Base-by-base conservation (phyloP, 1,284 basidiomycete genomes). In the Cryptococcus sp. region DNA sequence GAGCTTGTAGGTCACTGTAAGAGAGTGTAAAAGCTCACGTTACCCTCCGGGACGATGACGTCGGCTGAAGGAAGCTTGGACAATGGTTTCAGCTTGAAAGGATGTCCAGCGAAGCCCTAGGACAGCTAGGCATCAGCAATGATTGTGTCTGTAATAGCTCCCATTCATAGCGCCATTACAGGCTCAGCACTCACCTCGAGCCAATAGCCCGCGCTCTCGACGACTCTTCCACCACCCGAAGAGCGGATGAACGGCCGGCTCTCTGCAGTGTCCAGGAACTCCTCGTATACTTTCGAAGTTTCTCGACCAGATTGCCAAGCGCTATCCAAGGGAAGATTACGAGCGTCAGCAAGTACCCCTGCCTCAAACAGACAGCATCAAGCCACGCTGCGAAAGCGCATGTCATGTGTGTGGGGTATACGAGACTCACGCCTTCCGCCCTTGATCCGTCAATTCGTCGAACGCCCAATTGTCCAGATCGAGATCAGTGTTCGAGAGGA, bases 141-240 rank as follows among this genome's bases (percentile, higher is more conserved):
- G 27, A 10, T 31, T 10, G 4, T 4, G 27, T 4, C 4, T 31
- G 27, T 8, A 8, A 45, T 15, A 45, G 15, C 42, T 22, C 1
- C n/a, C 42, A n/a, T 35, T 35, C 8, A 10, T 35, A 45, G 13
- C 50, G 11, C 44, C 31, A 49, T n/a, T 31, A 40, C 25, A 40
- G 13, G 40, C 13, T 39, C 5, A 6, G 27, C 45, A 57, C 78
- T 20, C 56, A 87, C 88, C 86, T 76, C 80, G 73, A 44, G 85
- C 88, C 89, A 91, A 66, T 89, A 89, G 3, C 74, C 79, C 0
- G 88, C 87, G 15, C 86, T 86, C 48, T 84, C 80, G 0, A 90
- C 80, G 0, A 91, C 88, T 8, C 91, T 83, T 7, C 80, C 72
- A 6, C 82, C 82, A 19, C 83, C 80, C 0, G 88, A 84, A 0